phyloP scores from a whole-genome alignment of 495 filamentous ascomycete genomes.

The Cenococcum geophilum region DNA sequence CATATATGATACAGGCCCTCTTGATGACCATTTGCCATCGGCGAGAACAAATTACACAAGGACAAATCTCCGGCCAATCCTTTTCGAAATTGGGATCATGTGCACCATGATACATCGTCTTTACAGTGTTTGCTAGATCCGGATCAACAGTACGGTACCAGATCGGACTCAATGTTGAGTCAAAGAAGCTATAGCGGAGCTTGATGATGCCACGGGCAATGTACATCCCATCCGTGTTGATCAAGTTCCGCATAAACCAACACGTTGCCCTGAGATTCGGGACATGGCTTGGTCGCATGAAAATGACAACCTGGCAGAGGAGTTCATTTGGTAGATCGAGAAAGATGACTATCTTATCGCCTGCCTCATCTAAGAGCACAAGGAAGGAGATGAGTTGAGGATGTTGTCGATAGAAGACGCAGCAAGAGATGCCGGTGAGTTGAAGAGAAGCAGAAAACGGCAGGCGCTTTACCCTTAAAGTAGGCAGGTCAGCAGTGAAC shows the following conservation, averaged over 20 bases:
- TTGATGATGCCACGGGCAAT: background rate
- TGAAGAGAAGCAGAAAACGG: background rate
- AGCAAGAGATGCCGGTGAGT: background rate
- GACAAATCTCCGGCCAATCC: too few species aligned
- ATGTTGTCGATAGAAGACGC: background rate
- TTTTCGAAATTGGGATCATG: too few species aligned
- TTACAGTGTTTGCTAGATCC: too few species aligned
- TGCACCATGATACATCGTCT: too few species aligned
- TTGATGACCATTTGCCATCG: too few species aligned
- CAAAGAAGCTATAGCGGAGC: background rate
- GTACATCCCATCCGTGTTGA: background rate
- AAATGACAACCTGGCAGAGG: background rate
- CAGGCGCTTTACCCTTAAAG: background rate
- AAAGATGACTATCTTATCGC: background rate
- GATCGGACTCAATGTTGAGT: background rate
- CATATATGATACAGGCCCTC: too few species aligned
- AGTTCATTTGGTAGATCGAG: background rate
- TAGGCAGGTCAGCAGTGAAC: background rate
- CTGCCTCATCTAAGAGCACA: background rate
- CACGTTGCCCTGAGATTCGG: background rate
- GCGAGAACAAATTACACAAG: too few species aligned
- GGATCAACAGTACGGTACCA: background rate
- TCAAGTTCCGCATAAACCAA: background rate
- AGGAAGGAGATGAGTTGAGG: background rate
- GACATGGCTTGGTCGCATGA: background rate